These are phyloP conservation scores for Aciculosporium take DNA, from an alignment of 2,329 filamentous ascomycete genomes.

Conservation along the genomic window DNA sequence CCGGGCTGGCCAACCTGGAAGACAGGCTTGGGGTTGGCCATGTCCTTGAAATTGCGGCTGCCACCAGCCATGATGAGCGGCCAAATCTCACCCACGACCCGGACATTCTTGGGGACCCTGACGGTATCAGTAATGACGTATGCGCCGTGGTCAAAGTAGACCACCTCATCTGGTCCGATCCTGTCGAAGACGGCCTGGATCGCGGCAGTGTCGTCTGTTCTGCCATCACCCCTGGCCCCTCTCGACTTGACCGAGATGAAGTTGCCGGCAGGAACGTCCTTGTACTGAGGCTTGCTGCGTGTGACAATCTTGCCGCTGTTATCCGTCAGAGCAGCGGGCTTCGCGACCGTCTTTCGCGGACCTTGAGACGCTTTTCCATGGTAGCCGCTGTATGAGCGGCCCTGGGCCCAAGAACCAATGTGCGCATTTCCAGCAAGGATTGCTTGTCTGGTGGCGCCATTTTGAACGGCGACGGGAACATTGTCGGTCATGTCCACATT, in stretches of 20 bases:
- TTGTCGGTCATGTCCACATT: slow-evolving; percentile 71
- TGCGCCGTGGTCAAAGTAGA: slow-evolving; percentile 63
- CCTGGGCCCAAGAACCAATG: slow-evolving; percentile 64
- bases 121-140: slow-evolving; percentile 59
- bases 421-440: slow-evolving; percentile 57
- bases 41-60: slow-evolving; percentile 52
- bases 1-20: slow-evolving; percentile 71
- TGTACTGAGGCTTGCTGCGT: slow-evolving; percentile 81
- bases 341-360: slow-evolving; percentile 36
- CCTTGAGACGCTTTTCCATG: slow-evolving; percentile 44
- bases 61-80: slow-evolving; percentile 77
- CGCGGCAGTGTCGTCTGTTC: slow-evolving; percentile 71
- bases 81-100: slow-evolving; percentile 86
- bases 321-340: slow-evolving; percentile 53
- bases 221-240: slow-evolving; percentile 78
- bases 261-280: slow-evolving; percentile 45
- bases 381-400: slow-evolving; percentile 50
- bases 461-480: slow-evolving; percentile 51
- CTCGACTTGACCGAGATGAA: slow-evolving; percentile 74
- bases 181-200: slow-evolving; percentile 67
- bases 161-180: slow-evolving; percentile 46
- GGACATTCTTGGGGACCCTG: slow-evolving; percentile 62
- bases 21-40: slow-evolving; percentile 64
- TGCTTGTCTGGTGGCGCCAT: slow-evolving; percentile 36
- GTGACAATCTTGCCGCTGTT: slow-evolving; percentile 58